Evolutionary conservation across 192 early-diverging fungal species (phyloP), one percentile per base, ranked within the genome.

Genomic region (Glomus cerebriforme): DNA sequence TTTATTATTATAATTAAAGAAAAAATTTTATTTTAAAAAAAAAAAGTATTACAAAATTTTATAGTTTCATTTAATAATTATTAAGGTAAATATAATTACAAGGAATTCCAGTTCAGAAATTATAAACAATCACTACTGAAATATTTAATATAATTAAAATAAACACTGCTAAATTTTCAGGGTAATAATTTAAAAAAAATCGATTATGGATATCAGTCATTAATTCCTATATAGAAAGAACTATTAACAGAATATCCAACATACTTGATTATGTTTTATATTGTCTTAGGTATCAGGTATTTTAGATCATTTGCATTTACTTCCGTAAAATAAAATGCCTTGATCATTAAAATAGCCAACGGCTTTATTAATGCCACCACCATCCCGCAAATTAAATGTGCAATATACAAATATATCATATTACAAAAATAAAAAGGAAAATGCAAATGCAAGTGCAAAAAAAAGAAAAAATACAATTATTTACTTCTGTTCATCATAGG

Each of bases 401-500:
- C 24, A 73, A 76, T 63, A 64, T 63, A 76, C 58, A 76, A 63
- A 45, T 32, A 76, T 43, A 64, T 59, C 59, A 76, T 37, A 76
- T 64, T 64, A 76, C 34, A 64, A 76, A 31, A 75, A 60, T 24
- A 75, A 75, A 35, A 63, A 73, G 22, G 13, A 49, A 63, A 43
- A 63, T 34, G 26, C 24, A 31, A 65, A 63, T 73, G 77, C 65
- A 76, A 45, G 17, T 73, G 26, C 26, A 32, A 49, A 47, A 32
- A 63, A 35, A 26, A 75, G n/a, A 37, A 63, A 64, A 76, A 39
- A 29, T 67, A 34, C 65, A 67, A 22, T 34, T 22, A 67, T 67
- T 32, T 31, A n/a, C 3, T 12, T 64, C 4, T 9, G 19, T 32
- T 12, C 65, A 47, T 79, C 64, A 92, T 77, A 92, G 78, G 47